phyloP scores from a whole-genome alignment of 2,329 filamentous ascomycete species.

The Lasiodiplodia sp. region DNA sequence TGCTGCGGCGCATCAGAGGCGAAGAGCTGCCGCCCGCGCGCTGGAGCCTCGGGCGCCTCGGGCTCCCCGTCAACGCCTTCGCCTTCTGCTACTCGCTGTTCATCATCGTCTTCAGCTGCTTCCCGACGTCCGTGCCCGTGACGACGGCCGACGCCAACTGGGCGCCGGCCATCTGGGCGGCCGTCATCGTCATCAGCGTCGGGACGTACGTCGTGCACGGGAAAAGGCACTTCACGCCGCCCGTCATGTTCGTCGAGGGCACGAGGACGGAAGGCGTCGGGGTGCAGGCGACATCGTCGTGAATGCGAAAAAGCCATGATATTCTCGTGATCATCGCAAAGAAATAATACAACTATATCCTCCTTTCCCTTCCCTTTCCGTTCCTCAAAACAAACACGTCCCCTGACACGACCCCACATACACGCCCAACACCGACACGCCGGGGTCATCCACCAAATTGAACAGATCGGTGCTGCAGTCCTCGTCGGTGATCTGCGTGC shows the following conservation, averaged over 20 bases:
- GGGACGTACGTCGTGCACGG: constrained; percentile 29
- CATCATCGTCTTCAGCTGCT: constrained; percentile 30
- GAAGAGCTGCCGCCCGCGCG: constrained; percentile 23
- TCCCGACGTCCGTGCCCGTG: constrained; percentile 23
- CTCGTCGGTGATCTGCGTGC: background rate
- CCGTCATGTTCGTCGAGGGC: constrained; percentile 32
- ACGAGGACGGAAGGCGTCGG: constrained; percentile 14
- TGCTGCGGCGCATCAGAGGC: constrained; percentile 23
- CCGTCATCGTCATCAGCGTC: constrained; percentile 15
- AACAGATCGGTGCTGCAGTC: background rate
- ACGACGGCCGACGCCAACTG: constrained; percentile 30
- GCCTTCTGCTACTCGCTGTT: constrained; percentile 29
- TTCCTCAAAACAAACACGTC: background rate
- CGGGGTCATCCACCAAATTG: background rate
- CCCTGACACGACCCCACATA: background rate
- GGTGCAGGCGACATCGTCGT: constrained; percentile 23
- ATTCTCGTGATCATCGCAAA: too few relatives aligned
- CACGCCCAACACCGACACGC: background rate
- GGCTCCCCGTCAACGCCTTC: constrained; percentile 31
- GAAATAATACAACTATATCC: background rate
- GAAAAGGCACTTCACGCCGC: constrained; percentile 31
- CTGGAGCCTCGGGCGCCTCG: constrained; percentile 30
- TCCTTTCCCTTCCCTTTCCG: too few relatives aligned
- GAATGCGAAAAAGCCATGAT: too few relatives aligned
- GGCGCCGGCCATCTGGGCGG: constrained; percentile 31